Evolutionary conservation across 1,284 basidiomycete species (phyloP), one percentile per base, ranked within the genome.

Genomic region (Apiotrichum mycotoxinovorans): DNA sequence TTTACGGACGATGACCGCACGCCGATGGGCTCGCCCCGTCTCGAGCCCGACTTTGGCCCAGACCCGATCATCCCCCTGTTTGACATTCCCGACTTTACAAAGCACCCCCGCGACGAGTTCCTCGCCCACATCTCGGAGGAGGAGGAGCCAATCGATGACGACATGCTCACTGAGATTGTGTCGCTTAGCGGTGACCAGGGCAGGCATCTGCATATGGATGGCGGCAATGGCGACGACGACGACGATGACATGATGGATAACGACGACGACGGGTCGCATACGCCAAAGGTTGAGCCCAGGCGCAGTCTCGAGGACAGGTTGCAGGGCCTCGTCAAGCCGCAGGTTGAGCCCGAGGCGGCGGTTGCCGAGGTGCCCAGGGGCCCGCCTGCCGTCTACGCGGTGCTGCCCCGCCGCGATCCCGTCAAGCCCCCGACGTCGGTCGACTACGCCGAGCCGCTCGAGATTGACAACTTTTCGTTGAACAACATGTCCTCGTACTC

Each of bases 91-190:
- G 45, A 35, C 45, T 47, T 48, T 48, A 27, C 27, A 33, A 48
- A 48, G 46, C 57, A 48, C 12, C 42, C 54, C 8, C 56, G 56
- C 14, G 42, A 52, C 23, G 43, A 41, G 40, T 58, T 50, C 58
- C 53, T 58, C 11, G 46, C 53, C 8, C 58, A 63, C 51, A 60
- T 63, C 40, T 54, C 53, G 23, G 61, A 63, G 43, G 64, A 57
- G 40, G 61, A 63, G 58, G 61, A 60, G 47, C 57, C 58, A 18
- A 34, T 61, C 7, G 54, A 53, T 23, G 61, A 63, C 44, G 58
- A 60, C 48, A 56, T 53, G 47, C 48, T 63, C 15, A 52, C 55
- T n/a, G 61, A 63, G 42, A 55, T 63, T 48, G 57, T 63, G 38
- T 47, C 47, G 8, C 44, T 50, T n/a, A 40, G 52, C 25, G 54